Evolutionary conservation across 768 basidiomycete species (phyloP).

Genomic region (Mycena chlorophos): DNA sequence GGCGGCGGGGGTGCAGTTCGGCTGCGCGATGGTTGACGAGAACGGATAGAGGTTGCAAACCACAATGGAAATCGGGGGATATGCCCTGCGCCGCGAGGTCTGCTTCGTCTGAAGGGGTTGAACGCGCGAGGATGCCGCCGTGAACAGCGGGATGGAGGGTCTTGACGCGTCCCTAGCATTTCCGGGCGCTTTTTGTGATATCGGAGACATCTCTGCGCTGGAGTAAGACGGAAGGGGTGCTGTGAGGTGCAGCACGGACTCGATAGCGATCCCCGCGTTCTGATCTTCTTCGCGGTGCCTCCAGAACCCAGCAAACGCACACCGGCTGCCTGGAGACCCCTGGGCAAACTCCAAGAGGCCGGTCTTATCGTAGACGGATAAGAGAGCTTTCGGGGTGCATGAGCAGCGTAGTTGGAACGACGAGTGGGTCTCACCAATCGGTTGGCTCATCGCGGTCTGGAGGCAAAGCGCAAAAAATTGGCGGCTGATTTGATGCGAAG

Average conservation of each 20-base stretch:
- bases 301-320: constrained; percentile 92
- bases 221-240: constrained; percentile 1
- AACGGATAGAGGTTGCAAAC: constrained; percentile 99
- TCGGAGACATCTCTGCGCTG: constrained; percentile 86
- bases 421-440: constrained; percentile 24
- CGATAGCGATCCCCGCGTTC: constrained; percentile 87
- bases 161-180: constrained; percentile 98
- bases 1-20: constrained; percentile 84
- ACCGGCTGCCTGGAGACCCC: constrained; percentile 76
- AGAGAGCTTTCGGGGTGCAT: constrained; percentile 55
- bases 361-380: constrained; percentile 97
- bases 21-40: constrained; percentile 83
- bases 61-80: constrained; percentile 91
- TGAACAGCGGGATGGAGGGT: constrained; percentile 98
- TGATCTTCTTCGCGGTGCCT: constrained; percentile 96
- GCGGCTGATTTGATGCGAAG: no score
- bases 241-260: constrained; percentile 55
- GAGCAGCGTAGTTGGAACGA: not conserved
- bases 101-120: constrained; percentile 84
- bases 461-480: not conserved
- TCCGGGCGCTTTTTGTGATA: constrained; percentile 97
- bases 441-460: constrained; percentile 15
- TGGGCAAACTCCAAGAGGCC: constrained; percentile 85
- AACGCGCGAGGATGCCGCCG: constrained; percentile 94
- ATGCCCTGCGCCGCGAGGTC: constrained; percentile 85